These are phyloP conservation scores for Microbotryum scabiosae DNA, from an alignment of 1,284 basidiomycete species.

Conservation along the genomic window DNA sequence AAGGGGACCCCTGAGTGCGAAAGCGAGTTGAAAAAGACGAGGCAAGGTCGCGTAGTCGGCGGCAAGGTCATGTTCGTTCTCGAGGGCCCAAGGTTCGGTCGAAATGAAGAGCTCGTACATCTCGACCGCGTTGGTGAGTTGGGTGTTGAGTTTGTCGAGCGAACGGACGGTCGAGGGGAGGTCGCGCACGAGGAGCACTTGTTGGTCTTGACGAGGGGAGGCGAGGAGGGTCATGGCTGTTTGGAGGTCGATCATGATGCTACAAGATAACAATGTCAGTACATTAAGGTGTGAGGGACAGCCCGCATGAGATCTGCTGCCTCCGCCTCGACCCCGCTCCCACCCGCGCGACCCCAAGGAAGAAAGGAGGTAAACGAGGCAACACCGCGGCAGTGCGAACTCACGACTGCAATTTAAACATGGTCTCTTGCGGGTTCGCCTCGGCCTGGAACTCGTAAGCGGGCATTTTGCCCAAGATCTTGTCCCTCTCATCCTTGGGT, in stretches of 20 bases:
- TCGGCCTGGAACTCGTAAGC: constrained; percentile 15
- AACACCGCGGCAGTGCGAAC: neutral
- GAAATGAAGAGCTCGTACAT: constrained; percentile 8
- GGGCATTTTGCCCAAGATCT: neutral
- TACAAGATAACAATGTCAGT: neutral
- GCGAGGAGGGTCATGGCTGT: constrained; percentile 8
- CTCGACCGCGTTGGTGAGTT: constrained; percentile 5
- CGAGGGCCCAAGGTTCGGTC: constrained; percentile 1
- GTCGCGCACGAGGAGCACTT: constrained; percentile 12
- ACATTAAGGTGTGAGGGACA: neutral
- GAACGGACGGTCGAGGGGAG: neutral
- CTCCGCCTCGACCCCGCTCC: too few species aligned
- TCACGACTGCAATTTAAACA: constrained; percentile 19
- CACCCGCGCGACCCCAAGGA: too few species aligned
- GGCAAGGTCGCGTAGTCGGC: constrained; percentile 11
- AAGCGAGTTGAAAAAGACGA: constrained; percentile 18
- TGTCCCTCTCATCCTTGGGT: neutral
- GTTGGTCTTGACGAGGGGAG: neutral
- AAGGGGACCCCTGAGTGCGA: constrained; percentile 8
- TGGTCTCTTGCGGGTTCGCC: neutral
- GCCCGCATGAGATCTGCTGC: too few species aligned
- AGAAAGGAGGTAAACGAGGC: too few species aligned
- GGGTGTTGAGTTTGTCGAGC: constrained; percentile 2
- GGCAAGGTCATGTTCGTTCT: constrained; percentile 4
- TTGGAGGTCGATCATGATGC: constrained; percentile 17